Conservation (phyloP, 2,329 filamentous ascomycete species). For the Fusarium sarcochroum region DNA sequence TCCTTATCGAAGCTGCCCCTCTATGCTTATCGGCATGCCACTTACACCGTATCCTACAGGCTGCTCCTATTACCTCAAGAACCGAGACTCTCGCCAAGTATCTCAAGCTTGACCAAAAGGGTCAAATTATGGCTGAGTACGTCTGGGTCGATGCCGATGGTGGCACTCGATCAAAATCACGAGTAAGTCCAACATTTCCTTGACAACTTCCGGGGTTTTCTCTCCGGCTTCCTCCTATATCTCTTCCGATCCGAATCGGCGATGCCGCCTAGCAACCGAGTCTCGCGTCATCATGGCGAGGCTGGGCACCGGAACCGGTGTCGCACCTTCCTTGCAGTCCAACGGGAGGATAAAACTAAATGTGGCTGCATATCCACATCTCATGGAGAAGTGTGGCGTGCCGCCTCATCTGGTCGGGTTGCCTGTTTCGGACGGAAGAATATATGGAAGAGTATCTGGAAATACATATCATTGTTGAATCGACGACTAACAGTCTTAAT, state of each 20-base stretch:
- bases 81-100: slow-evolving; percentile 81
- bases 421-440: slow-evolving; percentile 9
- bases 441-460: not conserved
- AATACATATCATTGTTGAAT: not conserved
- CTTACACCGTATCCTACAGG: slow-evolving; percentile 37
- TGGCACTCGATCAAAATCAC: slow-evolving; percentile 92
- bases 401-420: slow-evolving; percentile 20
- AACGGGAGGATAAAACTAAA: slow-evolving; percentile 29
- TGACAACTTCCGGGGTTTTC: slow-evolving; percentile 4
- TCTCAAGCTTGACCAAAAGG: slow-evolving; percentile 90
- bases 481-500: slow-evolving; percentile 4
- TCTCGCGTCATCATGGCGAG: slow-evolving; percentile 11
- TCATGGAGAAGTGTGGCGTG: slow-evolving; percentile 14
- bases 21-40: slow-evolving; percentile 14
- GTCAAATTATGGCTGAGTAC: slow-evolving; percentile 92
- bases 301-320: slow-evolving; percentile 24
- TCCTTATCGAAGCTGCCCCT: slow-evolving; percentile 16
- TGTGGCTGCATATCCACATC: not conserved
- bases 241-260: slow-evolving; percentile 18
- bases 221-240: slow-evolving; percentile 6
- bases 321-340: slow-evolving; percentile 21
- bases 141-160: slow-evolving; percentile 93
- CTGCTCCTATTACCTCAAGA: slow-evolving; percentile 40
- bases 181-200: slow-evolving; percentile 73
- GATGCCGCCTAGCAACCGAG: slow-evolving; percentile 9